phyloP scores from a whole-genome alignment of 257 asterid genomes.

The Solanum bulbocastanum region DNA sequence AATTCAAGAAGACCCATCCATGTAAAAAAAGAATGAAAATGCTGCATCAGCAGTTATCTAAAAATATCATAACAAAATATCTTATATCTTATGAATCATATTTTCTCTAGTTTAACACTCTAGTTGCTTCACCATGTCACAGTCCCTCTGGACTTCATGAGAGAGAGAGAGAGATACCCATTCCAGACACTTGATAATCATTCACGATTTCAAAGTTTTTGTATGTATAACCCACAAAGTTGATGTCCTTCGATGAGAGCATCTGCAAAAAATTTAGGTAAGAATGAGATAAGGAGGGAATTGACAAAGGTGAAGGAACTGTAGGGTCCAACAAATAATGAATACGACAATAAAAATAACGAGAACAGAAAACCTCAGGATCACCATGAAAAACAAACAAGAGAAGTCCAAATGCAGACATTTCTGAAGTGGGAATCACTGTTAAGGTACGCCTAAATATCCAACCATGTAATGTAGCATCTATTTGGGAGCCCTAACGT shows the following conservation, averaged over 20 bases:
- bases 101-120: neutral
- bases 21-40: neutral
- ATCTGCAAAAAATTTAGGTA: conserved; percentile 31
- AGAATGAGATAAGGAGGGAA: conserved; percentile 2
- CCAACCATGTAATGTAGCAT: neutral
- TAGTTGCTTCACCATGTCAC: neutral
- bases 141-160: neutral
- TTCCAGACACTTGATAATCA: conserved; percentile 94
- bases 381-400: neutral
- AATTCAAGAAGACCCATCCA: neutral
- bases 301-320: neutral
- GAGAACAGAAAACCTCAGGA: neutral
- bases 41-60: neutral
- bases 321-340: neutral
- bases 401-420: neutral
- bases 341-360: neutral
- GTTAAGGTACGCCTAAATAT: neutral
- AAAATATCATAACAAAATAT: neutral
- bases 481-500: neutral
- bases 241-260: conserved; percentile 93
- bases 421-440: neutral
- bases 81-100: neutral
- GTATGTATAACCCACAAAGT: conserved; percentile 96
- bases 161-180: conserved; percentile 38
- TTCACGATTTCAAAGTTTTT: conserved; percentile 95